These are phyloP conservation scores for Desmodesmus armatus DNA, from an alignment of 139 green algal genomes.

Conservation along the genomic window DNA sequence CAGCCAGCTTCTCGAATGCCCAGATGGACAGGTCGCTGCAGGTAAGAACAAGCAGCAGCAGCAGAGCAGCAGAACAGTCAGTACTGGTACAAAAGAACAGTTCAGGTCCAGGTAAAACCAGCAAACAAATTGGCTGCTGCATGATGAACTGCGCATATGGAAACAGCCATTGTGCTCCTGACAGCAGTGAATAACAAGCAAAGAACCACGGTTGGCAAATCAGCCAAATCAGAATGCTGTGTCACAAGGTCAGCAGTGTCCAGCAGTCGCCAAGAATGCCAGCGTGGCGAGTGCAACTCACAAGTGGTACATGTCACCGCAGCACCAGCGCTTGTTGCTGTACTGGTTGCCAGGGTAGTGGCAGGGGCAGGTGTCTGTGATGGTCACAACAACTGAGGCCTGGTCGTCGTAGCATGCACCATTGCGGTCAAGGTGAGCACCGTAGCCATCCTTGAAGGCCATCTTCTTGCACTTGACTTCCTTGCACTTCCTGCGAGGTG, in stretches of 20 bases:
- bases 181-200: too few species aligned
- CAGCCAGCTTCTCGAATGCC: constrained; percentile 56
- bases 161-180: too few species aligned
- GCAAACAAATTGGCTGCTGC: too few species aligned
- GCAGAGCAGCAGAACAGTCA: not conserved
- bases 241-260: too few species aligned
- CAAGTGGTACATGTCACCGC: constrained; percentile 54
- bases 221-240: too few species aligned
- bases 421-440: constrained; percentile 38
- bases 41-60: not conserved
- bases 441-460: constrained; percentile 52
- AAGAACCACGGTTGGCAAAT: too few species aligned
- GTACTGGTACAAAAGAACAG: too few species aligned
- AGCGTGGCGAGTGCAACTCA: constrained; percentile 22
- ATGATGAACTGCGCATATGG: too few species aligned
- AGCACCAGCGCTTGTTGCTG: constrained; percentile 61
- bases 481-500: constrained; percentile 44
- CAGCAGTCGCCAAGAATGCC: too few species aligned
- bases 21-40: constrained; percentile 49
- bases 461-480: constrained; percentile 44
- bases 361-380: constrained; percentile 59
- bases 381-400: constrained; percentile 52
- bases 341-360: constrained; percentile 49
- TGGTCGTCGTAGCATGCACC: constrained; percentile 44
- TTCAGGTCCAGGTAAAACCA: too few species aligned